These are phyloP conservation scores for Botryotinia globosa DNA, from an alignment of 2,329 filamentous ascomycete genomes.

Conservation along the genomic window DNA sequence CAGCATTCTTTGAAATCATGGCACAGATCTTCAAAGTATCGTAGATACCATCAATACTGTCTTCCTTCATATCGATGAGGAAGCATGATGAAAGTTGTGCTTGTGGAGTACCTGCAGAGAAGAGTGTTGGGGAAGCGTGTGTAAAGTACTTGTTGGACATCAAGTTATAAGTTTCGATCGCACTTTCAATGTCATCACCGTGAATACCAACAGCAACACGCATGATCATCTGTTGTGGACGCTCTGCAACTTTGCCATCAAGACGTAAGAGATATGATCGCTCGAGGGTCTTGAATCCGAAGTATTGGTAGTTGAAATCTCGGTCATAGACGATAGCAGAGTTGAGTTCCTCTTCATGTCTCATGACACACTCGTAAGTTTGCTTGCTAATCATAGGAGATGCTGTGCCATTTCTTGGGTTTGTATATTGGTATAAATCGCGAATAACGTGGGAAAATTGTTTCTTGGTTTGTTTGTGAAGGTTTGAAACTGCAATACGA, in stretches of 20 bases:
- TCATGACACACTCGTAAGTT: constrained; percentile 91
- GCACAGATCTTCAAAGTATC: constrained; percentile 98
- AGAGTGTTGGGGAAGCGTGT: constrained; percentile 94
- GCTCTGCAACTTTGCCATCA: constrained; percentile 92
- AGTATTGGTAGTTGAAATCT: constrained; percentile 99
- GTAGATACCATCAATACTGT: constrained; percentile 99
- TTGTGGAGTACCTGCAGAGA: constrained; percentile 94
- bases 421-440: constrained; percentile 93
- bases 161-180: constrained; percentile 95
- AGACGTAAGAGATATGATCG: constrained; percentile 95
- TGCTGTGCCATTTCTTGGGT: constrained; percentile 79
- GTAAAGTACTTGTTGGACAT: constrained; percentile 99
- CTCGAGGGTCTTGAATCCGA: constrained; percentile 98
- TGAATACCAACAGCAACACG: constrained; percentile 96
- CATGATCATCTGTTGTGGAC: constrained; percentile 99
- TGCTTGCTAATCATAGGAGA: constrained; percentile 94
- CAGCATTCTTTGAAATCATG: constrained; percentile 99
- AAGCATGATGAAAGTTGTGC: constrained; percentile 97
- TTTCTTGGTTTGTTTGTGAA: constrained; percentile 99
- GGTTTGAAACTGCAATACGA: constrained; percentile 97
- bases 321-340: constrained; percentile 98
- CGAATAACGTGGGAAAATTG: constrained; percentile 95
- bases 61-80: constrained; percentile 98
- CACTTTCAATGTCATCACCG: constrained; percentile 89
- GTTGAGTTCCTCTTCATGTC: constrained; percentile 94